Evolutionary conservation across 1,139 yeast species (phyloP), one percentile per base, ranked within the genome.

Genomic region (Lipomyces yarrowii): DNA sequence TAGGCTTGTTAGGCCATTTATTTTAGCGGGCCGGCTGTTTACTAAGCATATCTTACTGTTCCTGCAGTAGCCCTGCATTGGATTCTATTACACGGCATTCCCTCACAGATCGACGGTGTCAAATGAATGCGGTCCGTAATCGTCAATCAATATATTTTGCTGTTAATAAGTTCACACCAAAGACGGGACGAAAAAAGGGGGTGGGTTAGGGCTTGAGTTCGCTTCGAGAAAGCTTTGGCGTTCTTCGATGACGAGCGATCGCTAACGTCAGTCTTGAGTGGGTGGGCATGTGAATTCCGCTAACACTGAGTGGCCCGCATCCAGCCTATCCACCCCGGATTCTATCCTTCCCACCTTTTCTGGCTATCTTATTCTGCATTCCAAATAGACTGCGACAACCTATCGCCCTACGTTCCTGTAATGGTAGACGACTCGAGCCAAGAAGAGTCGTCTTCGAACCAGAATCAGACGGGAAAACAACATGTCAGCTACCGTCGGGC

Each of bases 401-500:
- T 15, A 7, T 18, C 21, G 3, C 48, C 8, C 23, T 8, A 42
- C 18, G 48, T 18, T 3, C 48, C 23, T 11, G 23, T 30, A 21
- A 63, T 63, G 66, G 61, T 59, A n/a, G 66, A 56, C 15, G 66
- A 63, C 53, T 60, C 66, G 32, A 63, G 66, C 35, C 66, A 60
- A 60, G 66, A 63, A 39, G 66, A 63, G 33, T 56, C 63, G 8
- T 55, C 63, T 15, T 57, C 66, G 37, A 23, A 51, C 23, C 63
- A 56, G 54, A 63, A 58, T 48, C 59, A 32, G 13, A 26, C 48
- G 55, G 62, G 52, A 33, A 46, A 57, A 46, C 60, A 51, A 33
- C 68, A 65, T 37, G 64, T 67, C 64, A 67, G 69, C 64, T 67
- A 67, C 37, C 62, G 72, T 13, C 64, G 72, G 39, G 71, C 75